Conservation (phyloP, 2,329 filamentous ascomycete species). For the Colletotrichum sansevieriae region DNA sequence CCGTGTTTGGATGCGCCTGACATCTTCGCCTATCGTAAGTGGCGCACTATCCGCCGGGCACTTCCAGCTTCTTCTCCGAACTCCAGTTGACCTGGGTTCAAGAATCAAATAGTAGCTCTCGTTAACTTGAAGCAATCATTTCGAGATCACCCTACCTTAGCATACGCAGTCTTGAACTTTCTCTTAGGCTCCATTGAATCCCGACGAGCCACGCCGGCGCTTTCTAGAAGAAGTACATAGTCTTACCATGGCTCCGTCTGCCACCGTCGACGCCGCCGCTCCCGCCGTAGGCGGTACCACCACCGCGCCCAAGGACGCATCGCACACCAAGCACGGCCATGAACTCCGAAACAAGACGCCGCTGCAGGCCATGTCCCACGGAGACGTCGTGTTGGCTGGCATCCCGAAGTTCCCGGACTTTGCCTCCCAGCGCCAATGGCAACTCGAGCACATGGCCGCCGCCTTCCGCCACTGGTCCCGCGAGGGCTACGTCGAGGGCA, state of each 20-base stretch:
- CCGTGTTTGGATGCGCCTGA: constrained; percentile 11
- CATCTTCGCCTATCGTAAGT: constrained; percentile 31
- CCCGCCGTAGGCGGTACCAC: constrained; percentile 21
- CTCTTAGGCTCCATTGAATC: not conserved
- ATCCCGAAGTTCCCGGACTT: constrained; percentile 51
- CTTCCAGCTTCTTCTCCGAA: not conserved
- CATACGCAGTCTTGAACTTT: not conserved
- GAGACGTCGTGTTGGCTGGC: constrained; percentile 47
- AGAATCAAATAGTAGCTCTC: not conserved
- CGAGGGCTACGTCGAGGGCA: constrained; percentile 76
- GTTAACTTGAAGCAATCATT: not conserved
- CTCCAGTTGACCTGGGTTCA: not conserved
- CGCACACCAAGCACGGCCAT: constrained; percentile 40
- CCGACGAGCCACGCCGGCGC: not conserved
- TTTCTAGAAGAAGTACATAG: not conserved
- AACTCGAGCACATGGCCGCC: constrained; percentile 73
- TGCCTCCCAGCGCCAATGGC: constrained; percentile 59
- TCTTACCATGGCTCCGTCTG: constrained; percentile 49
- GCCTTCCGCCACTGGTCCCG: constrained; percentile 78
- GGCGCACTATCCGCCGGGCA: constrained; percentile 26
- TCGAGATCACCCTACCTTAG: too few relatives aligned
- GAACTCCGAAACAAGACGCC: constrained; percentile 47
- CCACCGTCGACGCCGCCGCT: constrained; percentile 45
- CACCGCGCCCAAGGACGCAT: constrained; percentile 42
- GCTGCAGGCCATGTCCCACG: constrained; percentile 53